phyloP scores from a whole-genome alignment of 768 basidiomycete genomes.

The Leccinum olivaceopallidum region DNA sequence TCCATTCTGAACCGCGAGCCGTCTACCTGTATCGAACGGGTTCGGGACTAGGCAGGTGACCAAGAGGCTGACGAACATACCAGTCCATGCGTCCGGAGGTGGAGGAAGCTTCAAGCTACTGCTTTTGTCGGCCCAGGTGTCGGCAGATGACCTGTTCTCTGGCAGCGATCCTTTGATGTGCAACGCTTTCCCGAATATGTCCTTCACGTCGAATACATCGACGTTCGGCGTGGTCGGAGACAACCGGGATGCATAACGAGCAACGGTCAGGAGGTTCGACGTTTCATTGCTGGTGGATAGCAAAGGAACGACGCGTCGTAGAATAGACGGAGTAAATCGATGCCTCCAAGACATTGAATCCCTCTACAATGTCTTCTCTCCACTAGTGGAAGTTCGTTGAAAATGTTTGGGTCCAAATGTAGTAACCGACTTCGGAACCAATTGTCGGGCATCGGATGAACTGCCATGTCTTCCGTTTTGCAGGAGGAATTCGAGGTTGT shows the following conservation, averaged over 20 bases:
- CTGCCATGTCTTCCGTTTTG: slow-evolving; percentile 58
- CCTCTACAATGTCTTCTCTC: background rate
- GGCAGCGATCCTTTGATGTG: slow-evolving; percentile 12
- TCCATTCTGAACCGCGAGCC: slow-evolving; percentile 45
- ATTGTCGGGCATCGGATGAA: slow-evolving; percentile 30
- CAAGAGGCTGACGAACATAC: slow-evolving; percentile 24
- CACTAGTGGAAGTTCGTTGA: background rate
- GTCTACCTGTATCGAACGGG: slow-evolving; percentile 52
- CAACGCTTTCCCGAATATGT: slow-evolving; percentile 19
- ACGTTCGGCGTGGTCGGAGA: slow-evolving; percentile 6
- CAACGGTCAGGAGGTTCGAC: background rate
- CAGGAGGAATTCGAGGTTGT: slow-evolving; percentile 90
- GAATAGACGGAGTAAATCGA: slow-evolving; percentile 13
- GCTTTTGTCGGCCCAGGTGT: slow-evolving; percentile 36
- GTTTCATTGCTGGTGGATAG: background rate
- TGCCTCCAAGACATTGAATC: slow-evolving; percentile 22
- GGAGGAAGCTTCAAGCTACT: slow-evolving; percentile 26
- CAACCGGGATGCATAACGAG: slow-evolving; percentile 12
- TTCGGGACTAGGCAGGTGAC: slow-evolving; percentile 7
- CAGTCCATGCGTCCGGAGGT: slow-evolving; percentile 57
- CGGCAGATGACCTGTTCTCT: slow-evolving; percentile 33
- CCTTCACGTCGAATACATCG: slow-evolving; percentile 9
- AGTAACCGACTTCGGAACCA: slow-evolving; percentile 21
- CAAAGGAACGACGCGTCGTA: slow-evolving; percentile 14
- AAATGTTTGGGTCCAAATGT: slow-evolving; percentile 16